Base-by-base conservation (phyloP, 2,329 filamentous ascomycete genomes). In the Claviceps paspali region DNA sequence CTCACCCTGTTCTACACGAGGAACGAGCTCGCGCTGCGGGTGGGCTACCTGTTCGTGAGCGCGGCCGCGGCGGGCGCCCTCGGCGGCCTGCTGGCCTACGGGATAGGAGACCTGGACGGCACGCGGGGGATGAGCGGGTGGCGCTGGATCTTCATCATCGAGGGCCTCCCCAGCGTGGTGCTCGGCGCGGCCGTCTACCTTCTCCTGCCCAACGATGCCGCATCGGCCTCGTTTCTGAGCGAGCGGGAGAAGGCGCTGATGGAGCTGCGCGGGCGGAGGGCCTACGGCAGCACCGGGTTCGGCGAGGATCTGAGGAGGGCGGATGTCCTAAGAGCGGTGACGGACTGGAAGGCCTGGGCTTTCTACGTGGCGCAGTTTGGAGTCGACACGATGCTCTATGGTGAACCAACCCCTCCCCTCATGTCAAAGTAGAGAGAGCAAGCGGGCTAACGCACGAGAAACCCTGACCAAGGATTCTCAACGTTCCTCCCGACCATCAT, bases 401-500 rank as follows among this genome's bases (percentile, higher is more conserved):
- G 67, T 59, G 27, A 41, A 53, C 22, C 7, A 4, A n/a, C n/a
- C n/a, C n/a, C n/a, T n/a, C n/a, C n/a, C n/a, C n/a, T n/a, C n/a
- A n/a, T n/a, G n/a, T n/a, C n/a, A n/a, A n/a, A n/a, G n/a, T n/a
- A n/a, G n/a, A n/a, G n/a, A n/a, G n/a, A n/a, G n/a, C n/a, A n/a
- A n/a, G n/a, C n/a, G n/a, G n/a, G n/a, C n/a, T n/a, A n/a, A n/a
- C n/a, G n/a, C n/a, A n/a, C n/a, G n/a, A n/a, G n/a, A n/a, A n/a
- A n/a, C n/a, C n/a, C n/a, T n/a, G n/a, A n/a, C n/a, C n/a, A n/a
- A 67, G 79, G 81, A 4, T 86, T 76, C 54, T 79, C 75, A 35
- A 85, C 79, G 0, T 87, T 87, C 51, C 59, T 88, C 31, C 82
- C 82, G 0, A 85, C 80, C 4, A 87, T 88, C 45, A 84, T 88